phyloP scores from a whole-genome alignment of 257 asterid genomes.

The Nicotiana tomentosiformis region DNA sequence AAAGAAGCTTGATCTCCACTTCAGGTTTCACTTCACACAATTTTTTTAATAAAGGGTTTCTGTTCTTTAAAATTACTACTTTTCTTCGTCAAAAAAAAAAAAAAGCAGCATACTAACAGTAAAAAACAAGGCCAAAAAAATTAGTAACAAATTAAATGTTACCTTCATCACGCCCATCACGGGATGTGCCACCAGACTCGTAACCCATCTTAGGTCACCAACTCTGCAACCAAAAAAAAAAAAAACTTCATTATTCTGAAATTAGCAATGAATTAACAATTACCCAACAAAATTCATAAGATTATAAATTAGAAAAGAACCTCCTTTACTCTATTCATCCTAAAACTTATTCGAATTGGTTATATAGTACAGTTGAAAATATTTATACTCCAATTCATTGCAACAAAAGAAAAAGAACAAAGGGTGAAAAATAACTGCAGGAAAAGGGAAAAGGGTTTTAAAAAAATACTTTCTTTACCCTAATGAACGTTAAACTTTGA shows the following conservation, averaged over 20 bases:
- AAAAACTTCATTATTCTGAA: neutral
- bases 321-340: neutral
- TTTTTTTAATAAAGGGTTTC: neutral
- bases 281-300: neutral
- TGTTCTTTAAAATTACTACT: neutral
- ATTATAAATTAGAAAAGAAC: neutral
- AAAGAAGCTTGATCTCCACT: neutral
- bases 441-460: too few relatives aligned
- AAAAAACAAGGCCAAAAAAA: neutral
- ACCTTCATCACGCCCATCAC: slow-evolving; percentile 42
- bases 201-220: slow-evolving; percentile 24
- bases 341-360: neutral
- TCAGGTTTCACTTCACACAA: neutral
- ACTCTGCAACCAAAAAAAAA: slow-evolving; percentile 15
- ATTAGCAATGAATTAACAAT: neutral
- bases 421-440: too few relatives aligned
- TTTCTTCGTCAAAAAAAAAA: neutral
- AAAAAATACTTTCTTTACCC: too few relatives aligned
- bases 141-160: neutral
- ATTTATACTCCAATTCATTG: neutral
- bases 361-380: neutral
- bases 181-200: slow-evolving; percentile 34
- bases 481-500: too few relatives aligned
- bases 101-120: neutral
- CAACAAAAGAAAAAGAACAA: neutral